Conservation (phyloP, 2,329 filamentous ascomycete species). For the Aspergillus sp. region DNA sequence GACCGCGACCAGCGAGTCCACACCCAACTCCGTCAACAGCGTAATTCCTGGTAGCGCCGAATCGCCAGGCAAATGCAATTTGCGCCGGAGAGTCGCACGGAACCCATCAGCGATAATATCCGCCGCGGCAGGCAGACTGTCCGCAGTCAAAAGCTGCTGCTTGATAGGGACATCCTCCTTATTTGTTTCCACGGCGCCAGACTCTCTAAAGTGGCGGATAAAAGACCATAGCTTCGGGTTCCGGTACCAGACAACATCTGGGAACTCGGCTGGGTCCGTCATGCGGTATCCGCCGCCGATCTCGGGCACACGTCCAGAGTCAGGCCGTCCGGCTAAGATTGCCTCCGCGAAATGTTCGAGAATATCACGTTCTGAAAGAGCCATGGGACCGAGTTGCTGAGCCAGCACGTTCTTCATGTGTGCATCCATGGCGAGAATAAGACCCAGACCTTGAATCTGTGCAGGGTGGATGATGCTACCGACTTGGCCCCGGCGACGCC, state of each 20-base stretch:
- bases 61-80: constrained; percentile 1
- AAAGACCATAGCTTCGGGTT: constrained; percentile 47
- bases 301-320: constrained; percentile 14
- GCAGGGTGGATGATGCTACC: constrained; percentile 13
- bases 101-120: constrained; percentile 9
- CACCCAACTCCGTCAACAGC: constrained; percentile 30
- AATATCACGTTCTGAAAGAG: constrained; percentile 51
- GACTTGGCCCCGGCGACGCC: constrained; percentile 8
- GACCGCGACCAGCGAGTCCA: constrained; percentile 43
- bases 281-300: constrained; percentile 20
- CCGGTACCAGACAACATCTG: constrained; percentile 37
- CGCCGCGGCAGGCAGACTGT: neutral
- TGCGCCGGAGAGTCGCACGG: neutral
- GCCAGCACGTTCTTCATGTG: neutral
- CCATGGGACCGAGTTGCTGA: neutral
- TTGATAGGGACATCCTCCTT: neutral
- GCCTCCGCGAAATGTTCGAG: constrained; percentile 56
- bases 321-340: constrained; percentile 44
- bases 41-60: neutral
- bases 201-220: neutral
- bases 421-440: neutral
- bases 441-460: constrained; percentile 9
- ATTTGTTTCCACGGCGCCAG: neutral
- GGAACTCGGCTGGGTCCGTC: constrained; percentile 3
- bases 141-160: neutral